phyloP scores from a whole-genome alignment of 2,329 filamentous ascomycete species.

The Epicoccum nigrum region DNA sequence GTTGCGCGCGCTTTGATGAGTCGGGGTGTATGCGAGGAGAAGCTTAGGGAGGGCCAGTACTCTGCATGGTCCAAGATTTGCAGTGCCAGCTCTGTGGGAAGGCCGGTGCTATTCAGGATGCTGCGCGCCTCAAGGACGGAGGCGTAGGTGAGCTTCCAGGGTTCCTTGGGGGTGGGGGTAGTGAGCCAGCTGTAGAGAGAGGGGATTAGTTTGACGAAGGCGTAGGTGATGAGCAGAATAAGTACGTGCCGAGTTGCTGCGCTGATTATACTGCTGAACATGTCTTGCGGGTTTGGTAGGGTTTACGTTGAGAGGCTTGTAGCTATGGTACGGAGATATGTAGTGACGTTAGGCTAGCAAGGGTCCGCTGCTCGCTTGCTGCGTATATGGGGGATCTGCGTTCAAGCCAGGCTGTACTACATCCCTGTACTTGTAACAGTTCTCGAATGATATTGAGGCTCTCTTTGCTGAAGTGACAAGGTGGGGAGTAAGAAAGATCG shows the following conservation, averaged over 20 bases:
- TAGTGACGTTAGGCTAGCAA: no score
- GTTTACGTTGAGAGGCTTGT: background rate
- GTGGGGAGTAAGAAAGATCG: no score
- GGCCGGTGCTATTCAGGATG: conserved; percentile 25
- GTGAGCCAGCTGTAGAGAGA: background rate
- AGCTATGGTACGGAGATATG: no score
- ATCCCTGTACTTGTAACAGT: no score
- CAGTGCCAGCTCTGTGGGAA: conserved; percentile 42
- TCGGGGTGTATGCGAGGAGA: background rate
- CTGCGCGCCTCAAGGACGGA: conserved; percentile 33
- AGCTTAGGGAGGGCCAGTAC: conserved; percentile 31
- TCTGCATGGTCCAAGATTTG: conserved; percentile 34
- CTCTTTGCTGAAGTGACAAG: no score
- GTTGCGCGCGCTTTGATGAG: conserved; percentile 6
- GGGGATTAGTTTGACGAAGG: background rate
- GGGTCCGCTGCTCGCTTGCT: no score
- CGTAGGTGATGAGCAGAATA: background rate
- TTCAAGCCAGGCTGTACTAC: no score
- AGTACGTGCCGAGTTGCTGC: background rate
- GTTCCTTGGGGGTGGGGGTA: background rate
- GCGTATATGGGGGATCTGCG: no score
- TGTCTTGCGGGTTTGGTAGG: background rate
- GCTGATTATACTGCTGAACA: background rate
- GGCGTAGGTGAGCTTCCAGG: conserved; percentile 21
- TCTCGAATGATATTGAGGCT: no score